Base-by-base conservation (phyloP, 2,329 filamentous ascomycete species). In the Taxawa tesnikishii region DNA sequence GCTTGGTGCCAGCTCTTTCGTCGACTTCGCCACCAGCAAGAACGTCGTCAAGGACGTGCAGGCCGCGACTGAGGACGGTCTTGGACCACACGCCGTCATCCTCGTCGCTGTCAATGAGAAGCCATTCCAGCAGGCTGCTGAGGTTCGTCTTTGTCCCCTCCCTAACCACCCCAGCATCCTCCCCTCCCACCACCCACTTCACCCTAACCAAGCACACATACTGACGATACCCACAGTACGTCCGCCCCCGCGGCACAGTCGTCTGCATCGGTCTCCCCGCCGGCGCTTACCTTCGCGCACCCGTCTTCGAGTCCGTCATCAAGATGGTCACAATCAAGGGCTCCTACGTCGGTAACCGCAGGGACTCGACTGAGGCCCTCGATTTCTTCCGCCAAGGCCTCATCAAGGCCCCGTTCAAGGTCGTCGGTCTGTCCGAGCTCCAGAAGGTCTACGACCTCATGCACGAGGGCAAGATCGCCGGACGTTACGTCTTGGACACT, bases 111-210 rank as follows among this genome's bases (percentile, higher is more conserved):
- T 83, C 32, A 73, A 68, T 47, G 87, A 94, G 70, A 83, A 79
- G 67, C 88, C 88, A 33, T 94, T 94, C 76, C 84, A 94, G 64
- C 87, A 94, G 65, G 88, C 88, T 26, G 76, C 83, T 29, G 77
- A 70, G 48, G 49, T 53, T 36, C 39, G 47, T 40, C 13, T 10
- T 24, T n/a, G 14, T 21, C 23, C 19, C n/a, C 9, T 24, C 13
- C 13, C 15, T 16, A 9, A 15, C 23, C 14, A 14, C 8, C 4
- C 26, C 6, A 13, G 19, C 19, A n/a, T n/a, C 19, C 19, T 2
- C 19, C 19, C 19, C n/a, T 23, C n/a, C 19, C 8, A n/a, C 8
- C 19, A 23, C 19, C 8, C 8, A n/a, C 19, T 33, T 10, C n/a
- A 25, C 13, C 11, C 7, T 28, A 23, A 8, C n/a, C n/a, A n/a